A percentile compares a stretch with the other conserved stretches of the same genome.
Conservation (phyloP, 495 filamentous ascomycete species). For the Aspergillus campestris region DNA sequence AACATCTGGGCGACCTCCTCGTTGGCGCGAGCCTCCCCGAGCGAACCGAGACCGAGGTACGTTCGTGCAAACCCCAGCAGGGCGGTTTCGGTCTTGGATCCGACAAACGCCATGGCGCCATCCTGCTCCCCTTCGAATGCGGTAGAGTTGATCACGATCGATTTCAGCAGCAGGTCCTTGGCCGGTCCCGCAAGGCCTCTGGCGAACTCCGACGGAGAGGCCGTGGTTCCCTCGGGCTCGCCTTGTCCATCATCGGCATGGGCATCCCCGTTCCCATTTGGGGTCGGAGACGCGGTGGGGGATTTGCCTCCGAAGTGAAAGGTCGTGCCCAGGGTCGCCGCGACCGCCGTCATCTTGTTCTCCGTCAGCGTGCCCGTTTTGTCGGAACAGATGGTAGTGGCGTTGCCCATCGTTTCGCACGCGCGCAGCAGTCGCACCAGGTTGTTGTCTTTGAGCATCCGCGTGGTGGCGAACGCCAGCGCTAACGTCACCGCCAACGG, state of each 20-base stretch:
- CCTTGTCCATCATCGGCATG: conserved; percentile 3
- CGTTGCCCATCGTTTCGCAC: conserved; percentile 99
- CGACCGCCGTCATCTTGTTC: conserved; percentile 86
- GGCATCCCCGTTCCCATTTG: conserved; percentile 1
- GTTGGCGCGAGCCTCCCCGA: conserved; percentile 62
- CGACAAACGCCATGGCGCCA: conserved; percentile 59
- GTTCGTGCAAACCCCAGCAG: conserved; percentile 68
- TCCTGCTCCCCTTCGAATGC: conserved; percentile 79
- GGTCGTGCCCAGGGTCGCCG: conserved; percentile 62
- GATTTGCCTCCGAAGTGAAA: conserved; percentile 59
- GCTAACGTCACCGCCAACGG: conserved; percentile 90
- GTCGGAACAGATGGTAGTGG: conserved; percentile 92
- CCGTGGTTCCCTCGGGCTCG: conserved; percentile 16
- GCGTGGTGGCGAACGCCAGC: conserved; percentile 85
- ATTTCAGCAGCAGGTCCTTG: conserved; percentile 60
- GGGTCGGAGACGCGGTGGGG: conserved; percentile 4
- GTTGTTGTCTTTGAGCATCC: conserved; percentile 95
- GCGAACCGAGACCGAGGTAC: conserved; percentile 63
- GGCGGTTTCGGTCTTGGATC: conserved; percentile 87
- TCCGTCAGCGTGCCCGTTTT: conserved; percentile 95
- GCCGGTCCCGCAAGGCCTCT: conserved; percentile 45
- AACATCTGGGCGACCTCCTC: conserved; percentile 63
- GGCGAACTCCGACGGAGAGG: conserved; percentile 52
- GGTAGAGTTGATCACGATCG: conserved; percentile 78
- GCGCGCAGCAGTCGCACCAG: conserved; percentile 83